Evolutionary conservation across 1,284 basidiomycete species (phyloP).

Genomic region (Tilletia setariae): DNA sequence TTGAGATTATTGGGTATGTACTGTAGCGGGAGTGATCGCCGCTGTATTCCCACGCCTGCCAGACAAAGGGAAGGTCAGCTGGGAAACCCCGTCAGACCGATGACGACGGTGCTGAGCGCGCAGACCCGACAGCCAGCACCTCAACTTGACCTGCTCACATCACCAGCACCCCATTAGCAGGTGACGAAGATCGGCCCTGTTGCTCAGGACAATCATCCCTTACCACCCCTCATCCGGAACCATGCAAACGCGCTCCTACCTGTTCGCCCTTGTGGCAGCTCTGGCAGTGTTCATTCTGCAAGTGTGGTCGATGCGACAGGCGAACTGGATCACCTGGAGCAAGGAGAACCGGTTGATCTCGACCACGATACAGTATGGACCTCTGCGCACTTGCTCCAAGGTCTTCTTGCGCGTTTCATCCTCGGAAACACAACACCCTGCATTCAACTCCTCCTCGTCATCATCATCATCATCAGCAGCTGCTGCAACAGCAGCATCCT

Average conservation of each 20-base stretch:
- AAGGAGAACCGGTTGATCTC: neutral
- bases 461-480: neutral
- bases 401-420: neutral
- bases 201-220: no score
- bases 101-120: no score
- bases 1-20: no score
- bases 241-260: slow-evolving; percentile 8
- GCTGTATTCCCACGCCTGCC: no score
- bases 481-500: neutral
- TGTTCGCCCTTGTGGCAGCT: slow-evolving; percentile 1
- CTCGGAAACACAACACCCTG: neutral
- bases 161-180: no score
- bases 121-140: no score
- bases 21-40: no score
- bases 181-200: no score
- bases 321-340: slow-evolving; percentile 5
- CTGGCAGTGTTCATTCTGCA: neutral
- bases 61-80: no score
- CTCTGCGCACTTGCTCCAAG: slow-evolving; percentile 13
- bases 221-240: neutral
- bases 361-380: neutral
- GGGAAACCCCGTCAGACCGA: no score
- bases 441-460: neutral
- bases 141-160: no score
- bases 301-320: slow-evolving; percentile 10